A percentile compares a stretch with the other conserved stretches of the same genome.
Conservation (phyloP, 768 basidiomycete species). For the Lactarius indigo region DNA sequence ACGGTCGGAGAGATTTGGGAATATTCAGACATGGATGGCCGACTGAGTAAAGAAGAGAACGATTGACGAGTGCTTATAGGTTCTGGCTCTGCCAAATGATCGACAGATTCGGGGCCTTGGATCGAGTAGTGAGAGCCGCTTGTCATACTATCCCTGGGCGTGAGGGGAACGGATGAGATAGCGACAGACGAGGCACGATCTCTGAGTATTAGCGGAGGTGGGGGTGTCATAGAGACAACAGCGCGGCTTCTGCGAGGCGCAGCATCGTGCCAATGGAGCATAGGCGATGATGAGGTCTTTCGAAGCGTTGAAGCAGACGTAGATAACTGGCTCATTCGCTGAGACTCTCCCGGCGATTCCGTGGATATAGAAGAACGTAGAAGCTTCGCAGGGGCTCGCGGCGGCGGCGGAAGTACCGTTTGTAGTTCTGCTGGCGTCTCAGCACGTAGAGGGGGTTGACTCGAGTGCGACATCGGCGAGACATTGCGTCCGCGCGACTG, state of each 20-base stretch:
- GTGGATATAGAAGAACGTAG: conserved; percentile 54
- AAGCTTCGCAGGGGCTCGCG: conserved; percentile 52
- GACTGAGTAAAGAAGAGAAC: conserved; percentile 45
- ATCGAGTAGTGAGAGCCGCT: conserved; percentile 25
- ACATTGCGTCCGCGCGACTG: background rate
- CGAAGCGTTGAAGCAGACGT: conserved; percentile 34
- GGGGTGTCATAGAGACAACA: conserved; percentile 26
- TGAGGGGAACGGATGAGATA: background rate
- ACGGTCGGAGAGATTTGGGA: conserved; percentile 70
- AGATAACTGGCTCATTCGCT: conserved; percentile 20
- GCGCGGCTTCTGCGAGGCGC: conserved; percentile 13
- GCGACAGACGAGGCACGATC: conserved; percentile 14
- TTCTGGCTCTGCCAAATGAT: conserved; percentile 25
- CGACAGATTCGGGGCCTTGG: conserved; percentile 16
- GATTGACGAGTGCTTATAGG: conserved; percentile 43
- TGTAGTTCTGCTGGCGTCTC: conserved; percentile 61
- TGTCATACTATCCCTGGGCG: conserved; percentile 22
- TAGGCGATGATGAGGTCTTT: conserved; percentile 46
- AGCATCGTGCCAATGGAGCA: conserved; percentile 22
- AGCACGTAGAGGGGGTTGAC: conserved; percentile 51
- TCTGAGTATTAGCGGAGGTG: conserved; percentile 18
- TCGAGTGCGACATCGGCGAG: conserved; percentile 34
- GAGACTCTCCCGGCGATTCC: conserved; percentile 25
- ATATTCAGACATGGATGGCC: conserved; percentile 63
- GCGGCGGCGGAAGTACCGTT: conserved; percentile 64